These are phyloP conservation scores for Fusarium solani-melongenae DNA, from an alignment of 2,329 filamentous ascomycete species.

Conservation along the genomic window DNA sequence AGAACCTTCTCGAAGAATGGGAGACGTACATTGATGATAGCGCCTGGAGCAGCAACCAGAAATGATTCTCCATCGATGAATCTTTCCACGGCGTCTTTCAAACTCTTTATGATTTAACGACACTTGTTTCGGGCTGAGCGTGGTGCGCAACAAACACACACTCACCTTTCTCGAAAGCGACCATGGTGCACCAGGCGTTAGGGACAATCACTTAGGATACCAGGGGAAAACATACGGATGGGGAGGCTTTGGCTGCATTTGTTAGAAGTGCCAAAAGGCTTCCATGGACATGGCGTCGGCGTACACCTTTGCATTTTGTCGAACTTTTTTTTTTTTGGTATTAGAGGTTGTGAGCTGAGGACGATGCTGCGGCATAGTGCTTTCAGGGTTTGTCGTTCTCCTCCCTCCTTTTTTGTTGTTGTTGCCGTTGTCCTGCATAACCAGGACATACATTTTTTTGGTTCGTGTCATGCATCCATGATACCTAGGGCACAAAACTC, in stretches of 20 bases:
- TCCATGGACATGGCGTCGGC: conserved; percentile 10
- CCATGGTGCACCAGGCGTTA: conserved; percentile 8
- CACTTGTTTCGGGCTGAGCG: conserved; percentile 1
- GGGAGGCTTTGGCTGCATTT: conserved; percentile 28
- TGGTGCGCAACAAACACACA: conserved; percentile 1
- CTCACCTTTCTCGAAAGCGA: conserved; percentile 1
- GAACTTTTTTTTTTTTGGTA: not conserved
- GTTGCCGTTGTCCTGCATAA: not conserved
- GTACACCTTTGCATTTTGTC: not conserved
- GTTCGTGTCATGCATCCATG: conserved; percentile 1
- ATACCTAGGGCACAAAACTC: conserved; percentile 3
- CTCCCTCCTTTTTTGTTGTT: not conserved
- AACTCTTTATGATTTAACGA: conserved; percentile 30
- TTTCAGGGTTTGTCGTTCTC: not conserved
- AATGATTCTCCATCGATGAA: conserved; percentile 1
- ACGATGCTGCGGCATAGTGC: not conserved
- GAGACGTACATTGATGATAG: conserved; percentile 47
- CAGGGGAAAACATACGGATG: conserved; percentile 21
- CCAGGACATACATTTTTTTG: not conserved
- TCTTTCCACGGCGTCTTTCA: not conserved
- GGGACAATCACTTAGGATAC: conserved; percentile 7
- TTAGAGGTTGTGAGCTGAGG: not conserved
- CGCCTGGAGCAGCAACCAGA: conserved; percentile 35
- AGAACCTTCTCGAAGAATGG: conserved; percentile 44
- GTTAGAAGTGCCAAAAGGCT: conserved; percentile 28